phyloP scores from a whole-genome alignment of 805 yeast genomes.

The Candida michaelii region DNA sequence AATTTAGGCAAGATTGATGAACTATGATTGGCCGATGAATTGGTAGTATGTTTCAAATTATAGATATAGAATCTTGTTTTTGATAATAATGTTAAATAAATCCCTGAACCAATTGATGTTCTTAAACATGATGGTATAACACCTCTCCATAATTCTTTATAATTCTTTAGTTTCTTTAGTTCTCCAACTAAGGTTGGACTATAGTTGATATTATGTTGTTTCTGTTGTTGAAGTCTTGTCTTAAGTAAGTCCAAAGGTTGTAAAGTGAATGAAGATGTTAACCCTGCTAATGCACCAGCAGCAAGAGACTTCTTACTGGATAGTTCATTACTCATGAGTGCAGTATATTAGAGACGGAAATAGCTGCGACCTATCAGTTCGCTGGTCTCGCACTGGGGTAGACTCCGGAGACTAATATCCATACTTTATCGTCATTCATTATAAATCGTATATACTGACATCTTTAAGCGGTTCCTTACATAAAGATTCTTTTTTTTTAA shows the following conservation, averaged over 20 bases:
- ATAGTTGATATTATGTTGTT: conserved; percentile 17
- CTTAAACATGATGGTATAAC: conserved; percentile 87
- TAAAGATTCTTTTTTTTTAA: no score
- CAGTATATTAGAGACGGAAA: not conserved
- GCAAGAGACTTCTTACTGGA: conserved; percentile 16
- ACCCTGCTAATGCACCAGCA: conserved; percentile 77
- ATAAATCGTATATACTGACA: not conserved
- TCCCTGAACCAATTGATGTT: conserved; percentile 87
- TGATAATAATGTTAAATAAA: conserved; percentile 76
- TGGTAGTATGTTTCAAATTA: conserved; percentile 8
- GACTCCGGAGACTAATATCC: no score
- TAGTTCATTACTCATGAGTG: conserved; percentile 9
- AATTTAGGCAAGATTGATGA: conserved; percentile 59
- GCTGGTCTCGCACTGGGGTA: no score
- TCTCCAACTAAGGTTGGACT: conserved; percentile 38
- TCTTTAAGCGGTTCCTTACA: no score
- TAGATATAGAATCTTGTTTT: conserved; percentile 55
- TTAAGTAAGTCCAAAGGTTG: conserved; percentile 91
- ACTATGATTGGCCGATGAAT: not conserved
- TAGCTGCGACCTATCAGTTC: no score
- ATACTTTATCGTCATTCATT: not conserved
- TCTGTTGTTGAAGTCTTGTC: conserved; percentile 68
- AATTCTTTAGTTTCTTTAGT: conserved; percentile 39
- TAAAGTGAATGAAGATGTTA: conserved; percentile 72
- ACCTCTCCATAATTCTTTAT: conserved; percentile 82